Evolutionary conservation across 176 grass and related monocot genomes (phyloP), one percentile per base, ranked within the genome.

Genomic region (Coix lacrymajobi): DNA sequence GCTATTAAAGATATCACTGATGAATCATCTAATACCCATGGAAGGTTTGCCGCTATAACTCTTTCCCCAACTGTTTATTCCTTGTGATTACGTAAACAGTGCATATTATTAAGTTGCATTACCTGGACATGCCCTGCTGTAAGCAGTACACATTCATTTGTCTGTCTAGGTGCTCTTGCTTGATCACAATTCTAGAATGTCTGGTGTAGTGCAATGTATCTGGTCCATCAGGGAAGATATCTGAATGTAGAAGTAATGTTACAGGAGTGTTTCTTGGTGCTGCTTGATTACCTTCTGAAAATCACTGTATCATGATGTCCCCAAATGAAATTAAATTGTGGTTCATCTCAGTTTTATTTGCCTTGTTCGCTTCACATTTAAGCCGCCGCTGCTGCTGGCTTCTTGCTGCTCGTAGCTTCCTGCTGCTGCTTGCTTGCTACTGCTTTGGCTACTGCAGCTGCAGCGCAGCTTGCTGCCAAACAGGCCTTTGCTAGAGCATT

Each of bases 1-100:
- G 87, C 82, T 19, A 31, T 94, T 24, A 4, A 54, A 33, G 68
- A 91, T 44, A 26, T 94, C 43, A 43, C 36, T 4, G 14, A 5
- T 60, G 56, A 26, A 60, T 60, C 56, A 51, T 1, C 25, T 2
- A 39, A 26, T 66, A 43, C 8, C 4, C 16, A 54, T 0, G 4
- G 10, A 62, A 83, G 82, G 88, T 94, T 67, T 17, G 85, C 81
- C 13, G 56, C 4, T 3, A 26, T 26, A 25, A 11, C 56, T 60
- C n/a, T 26, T 60, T n/a, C 10, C 3, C 24, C 10, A 56, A 10
- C 20, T 56, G 8, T 56, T n/a, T 56, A 56, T 56, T 56, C 20
- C 1, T 24, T 56, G 52, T 11, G 52, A 24, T 56, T 22, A 54
- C 52, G 26, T 60, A 60, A 26, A 26, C 26, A 60, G n/a, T 60